Conservation (phyloP, 257 asterid species). For the Rehmannia glutinosa region DNA sequence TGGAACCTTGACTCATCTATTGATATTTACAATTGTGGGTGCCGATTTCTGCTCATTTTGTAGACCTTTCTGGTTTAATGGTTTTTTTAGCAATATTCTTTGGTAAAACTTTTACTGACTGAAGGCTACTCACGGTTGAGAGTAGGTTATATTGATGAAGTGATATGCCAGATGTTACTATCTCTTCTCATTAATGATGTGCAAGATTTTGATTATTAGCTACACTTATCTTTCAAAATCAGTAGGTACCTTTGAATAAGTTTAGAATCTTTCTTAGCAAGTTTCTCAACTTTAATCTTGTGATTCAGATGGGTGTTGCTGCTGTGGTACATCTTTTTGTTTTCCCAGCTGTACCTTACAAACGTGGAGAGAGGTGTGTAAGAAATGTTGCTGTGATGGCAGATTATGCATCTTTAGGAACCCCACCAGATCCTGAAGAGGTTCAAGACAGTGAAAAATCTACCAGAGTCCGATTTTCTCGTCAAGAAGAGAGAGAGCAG, state of each 20-base stretch:
- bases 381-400: conserved; percentile 89
- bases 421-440: conserved; percentile 95
- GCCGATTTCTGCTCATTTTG: too few species aligned
- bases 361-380: conserved; percentile 95
- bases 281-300: conserved; percentile 21
- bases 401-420: conserved; percentile 87
- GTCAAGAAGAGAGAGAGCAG: conserved; percentile 58
- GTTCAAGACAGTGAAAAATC: conserved; percentile 77
- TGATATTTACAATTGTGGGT: too few species aligned
- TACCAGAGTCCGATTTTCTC: conserved; percentile 51
- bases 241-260: neutral
- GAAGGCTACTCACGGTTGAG: neutral
- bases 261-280: conserved; percentile 7
- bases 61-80: too few species aligned
- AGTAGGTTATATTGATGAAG: neutral
- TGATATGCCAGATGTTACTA: neutral
- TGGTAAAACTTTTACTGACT: too few species aligned
- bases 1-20: too few species aligned
- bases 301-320: conserved; percentile 93
- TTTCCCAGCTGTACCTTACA: conserved; percentile 91
- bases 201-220: neutral
- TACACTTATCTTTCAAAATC: neutral
- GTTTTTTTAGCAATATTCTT: too few species aligned
- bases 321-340: conserved; percentile 93
- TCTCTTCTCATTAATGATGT: neutral